Conservation (phyloP, 306 rosid genomes). For the Leucaena leucocephala region DNA sequence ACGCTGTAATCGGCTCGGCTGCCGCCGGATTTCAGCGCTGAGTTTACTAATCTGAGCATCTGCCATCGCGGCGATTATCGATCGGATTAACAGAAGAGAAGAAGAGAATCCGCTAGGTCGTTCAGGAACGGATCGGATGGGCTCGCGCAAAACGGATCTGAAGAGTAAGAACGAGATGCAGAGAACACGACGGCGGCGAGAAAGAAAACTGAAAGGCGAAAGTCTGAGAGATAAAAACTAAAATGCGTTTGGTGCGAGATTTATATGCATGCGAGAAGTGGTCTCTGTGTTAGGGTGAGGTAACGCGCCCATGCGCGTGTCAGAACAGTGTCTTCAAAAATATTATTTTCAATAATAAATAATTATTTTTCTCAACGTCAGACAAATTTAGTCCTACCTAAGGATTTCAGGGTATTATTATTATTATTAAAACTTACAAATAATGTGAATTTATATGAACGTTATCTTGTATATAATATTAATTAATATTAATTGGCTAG, state of each 20-base stretch:
- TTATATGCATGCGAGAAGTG: not conserved
- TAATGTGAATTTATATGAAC: too few relatives aligned
- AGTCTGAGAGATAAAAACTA: not conserved
- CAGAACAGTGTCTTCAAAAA: not conserved
- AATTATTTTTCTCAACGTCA: too few relatives aligned
- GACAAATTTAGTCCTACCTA: not conserved
- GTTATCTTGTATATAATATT: too few relatives aligned
- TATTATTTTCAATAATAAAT: not conserved
- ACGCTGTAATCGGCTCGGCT: slow-evolving; percentile 71
- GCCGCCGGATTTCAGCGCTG: slow-evolving; percentile 34
- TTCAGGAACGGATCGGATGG: not conserved
- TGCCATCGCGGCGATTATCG: slow-evolving; percentile 48
- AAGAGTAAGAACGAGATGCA: not conserved
- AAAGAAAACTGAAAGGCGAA: not conserved
- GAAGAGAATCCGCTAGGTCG: not conserved
- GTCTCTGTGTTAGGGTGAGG: not conserved
- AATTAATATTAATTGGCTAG: not conserved
- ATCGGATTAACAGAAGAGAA: not conserved
- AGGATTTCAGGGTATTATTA: too few relatives aligned
- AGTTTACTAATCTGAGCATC: slow-evolving; percentile 45
- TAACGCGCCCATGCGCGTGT: slow-evolving; percentile 22
- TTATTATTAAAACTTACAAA: too few relatives aligned
- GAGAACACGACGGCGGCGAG: not conserved
- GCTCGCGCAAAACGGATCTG: not conserved
- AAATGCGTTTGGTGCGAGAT: not conserved